Evolutionary conservation across 2,329 filamentous ascomycete genomes (phyloP), one percentile per base, ranked within the genome.

Genomic region (Pseudocercospora cruenta): DNA sequence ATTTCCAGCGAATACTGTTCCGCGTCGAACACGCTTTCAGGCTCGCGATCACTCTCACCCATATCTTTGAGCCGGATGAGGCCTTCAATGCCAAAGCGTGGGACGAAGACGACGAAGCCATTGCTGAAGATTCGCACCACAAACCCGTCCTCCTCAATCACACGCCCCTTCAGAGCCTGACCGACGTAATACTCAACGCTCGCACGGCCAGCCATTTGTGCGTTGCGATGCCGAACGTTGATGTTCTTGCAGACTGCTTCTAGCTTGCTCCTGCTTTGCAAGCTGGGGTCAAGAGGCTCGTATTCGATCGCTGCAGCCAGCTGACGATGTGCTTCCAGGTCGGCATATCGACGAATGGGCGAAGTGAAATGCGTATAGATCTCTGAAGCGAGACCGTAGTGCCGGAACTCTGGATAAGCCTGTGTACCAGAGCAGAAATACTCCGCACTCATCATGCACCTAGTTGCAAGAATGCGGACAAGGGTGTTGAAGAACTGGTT

Each of bases 341-440:
- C 95, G n/a, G 94, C 94, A 78, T 99, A 99, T 31, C 96, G 92
- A 66, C 95, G 91, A 77, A 99, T 99, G 3, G 95, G 96, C 3
- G 92, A 96, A 0, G 95, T 99, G 81, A 99, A 99, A 80, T 99
- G 95, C 1, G 95, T 99, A 83, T 99, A 99, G 78, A 99, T 99
- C 75, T 96, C 92, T 3, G 91, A 93, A 0, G 96, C 96, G 39
- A 99, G 89, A 72, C 95, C 95, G 80, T 99, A 99, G 82, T 99
- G 96, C 60, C 93, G 88, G 85, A 97, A 99, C 78, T 98, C 95
- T 0, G 93, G 91, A 78, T 95, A 94, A 0, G 94, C 88, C 78
- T 97, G 93, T 6, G 93, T 94, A 67, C 95, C 95, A 0, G 94
- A 92, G 81, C 92, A 95, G 81, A 99, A 99, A 82, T 99, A 99